These are phyloP conservation scores for Auxenochlorella protothecoides DNA, from an alignment of 139 green algal genomes.

Conservation along the genomic window DNA sequence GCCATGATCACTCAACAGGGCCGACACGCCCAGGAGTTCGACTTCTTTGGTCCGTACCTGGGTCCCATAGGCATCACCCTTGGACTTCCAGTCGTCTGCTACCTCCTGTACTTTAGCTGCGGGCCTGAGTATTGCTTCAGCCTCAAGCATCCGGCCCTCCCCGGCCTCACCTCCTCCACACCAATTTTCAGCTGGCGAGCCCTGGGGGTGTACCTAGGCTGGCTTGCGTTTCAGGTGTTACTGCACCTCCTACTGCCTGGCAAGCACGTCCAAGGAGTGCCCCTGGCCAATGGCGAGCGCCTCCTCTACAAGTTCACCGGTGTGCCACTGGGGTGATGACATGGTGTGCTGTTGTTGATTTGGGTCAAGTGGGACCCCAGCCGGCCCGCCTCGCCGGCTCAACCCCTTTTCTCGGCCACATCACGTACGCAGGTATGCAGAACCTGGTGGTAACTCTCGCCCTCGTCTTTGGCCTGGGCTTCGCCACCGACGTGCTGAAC, in stretches of 20 bases:
- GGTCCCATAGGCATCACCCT: conserved; percentile 49
- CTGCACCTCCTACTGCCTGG: conserved; percentile 76
- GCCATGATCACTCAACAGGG: too few relatives aligned
- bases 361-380: too few relatives aligned
- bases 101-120: conserved; percentile 39
- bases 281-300: conserved; percentile 38
- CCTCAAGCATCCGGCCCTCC: conserved; percentile 6
- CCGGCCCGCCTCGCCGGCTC: too few relatives aligned
- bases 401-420: too few relatives aligned
- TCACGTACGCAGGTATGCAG: conserved; percentile 40
- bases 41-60: conserved; percentile 58
- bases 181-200: conserved; percentile 46
- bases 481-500: conserved; percentile 28
- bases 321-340: conserved; percentile 6
- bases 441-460: conserved; percentile 42
- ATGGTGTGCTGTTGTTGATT: too few relatives aligned
- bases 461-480: conserved; percentile 46
- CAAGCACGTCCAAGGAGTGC: conserved; percentile 37
- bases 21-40: conserved; percentile 18
- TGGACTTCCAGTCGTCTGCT: conserved; percentile 45
- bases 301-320: conserved; percentile 83
- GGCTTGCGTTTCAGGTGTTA: conserved; percentile 42
- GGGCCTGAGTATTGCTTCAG: conserved; percentile 29
- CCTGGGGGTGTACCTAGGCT: conserved; percentile 40
- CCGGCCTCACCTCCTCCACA: conserved; percentile 9